Base-by-base conservation (phyloP, 2,329 filamentous ascomycete species). In the Aureobasidium sp. region DNA sequence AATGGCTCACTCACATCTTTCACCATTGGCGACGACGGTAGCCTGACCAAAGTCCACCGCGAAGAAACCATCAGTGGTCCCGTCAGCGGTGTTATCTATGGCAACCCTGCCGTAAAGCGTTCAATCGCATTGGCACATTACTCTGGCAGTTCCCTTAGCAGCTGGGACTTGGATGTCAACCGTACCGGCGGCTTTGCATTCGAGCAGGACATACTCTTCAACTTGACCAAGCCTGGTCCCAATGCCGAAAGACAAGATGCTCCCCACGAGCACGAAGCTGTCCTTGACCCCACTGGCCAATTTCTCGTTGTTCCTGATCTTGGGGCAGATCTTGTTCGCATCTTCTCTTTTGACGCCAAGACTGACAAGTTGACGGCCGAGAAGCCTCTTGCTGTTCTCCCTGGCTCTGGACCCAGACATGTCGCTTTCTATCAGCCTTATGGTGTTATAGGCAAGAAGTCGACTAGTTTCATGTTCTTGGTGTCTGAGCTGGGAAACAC, bases 401-500 rank as follows among this genome's bases (percentile, higher is more conserved):
- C 71, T 17, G 74, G 72, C 39, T 68, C 70, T 15, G 74, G 74
- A 22, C 74, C 74, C 9, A 69, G 74, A 34, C 74, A 76, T 61
- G 70, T 67, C 0, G 70, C 67, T 1, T 76, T 75, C 67, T 72
- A 70, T 64, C 70, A 69, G 12, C 71, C 73, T 4, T 70, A 69
- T 22, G 67, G 67, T 25, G 63, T 69, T 5, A 48, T 63, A 7
- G 61, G 66, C 36, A 63, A 64, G 3, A 64, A 64, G 36, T 64
- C 65, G 51, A 71, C 69, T 2, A 72, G 70, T 4, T 74, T 69
- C 65, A 65, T 75, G 56, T 75, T 74, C 65, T 62, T 75, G 17
- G 73, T 82, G 15, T 79, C 79, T 63, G 81, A 84, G 72, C 74
- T 83, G 0, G 73, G 73, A 2, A 81, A 81, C 64, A 79, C 78